phyloP scores from a whole-genome alignment of 257 asterid genomes.

The Paraleonurus japonicus region DNA sequence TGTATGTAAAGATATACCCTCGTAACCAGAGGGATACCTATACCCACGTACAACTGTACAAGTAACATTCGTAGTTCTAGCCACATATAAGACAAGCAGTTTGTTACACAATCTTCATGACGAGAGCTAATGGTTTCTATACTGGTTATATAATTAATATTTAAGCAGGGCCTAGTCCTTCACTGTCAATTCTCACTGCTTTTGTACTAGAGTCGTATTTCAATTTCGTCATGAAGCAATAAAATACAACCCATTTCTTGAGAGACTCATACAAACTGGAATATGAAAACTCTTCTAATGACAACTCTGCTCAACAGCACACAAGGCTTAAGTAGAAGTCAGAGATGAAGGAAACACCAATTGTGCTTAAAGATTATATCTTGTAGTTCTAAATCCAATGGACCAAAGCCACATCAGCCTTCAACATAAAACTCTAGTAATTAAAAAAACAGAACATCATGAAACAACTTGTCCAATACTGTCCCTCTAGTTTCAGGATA shows the following conservation, averaged over 20 bases:
- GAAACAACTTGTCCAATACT: background rate
- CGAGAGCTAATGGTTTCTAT: background rate
- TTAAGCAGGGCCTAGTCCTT: background rate
- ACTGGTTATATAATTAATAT: background rate
- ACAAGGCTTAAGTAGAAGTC: background rate
- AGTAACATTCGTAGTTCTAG: background rate
- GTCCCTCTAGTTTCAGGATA: background rate
- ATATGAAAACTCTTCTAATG: background rate
- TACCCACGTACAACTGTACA: background rate
- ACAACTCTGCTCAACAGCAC: background rate
- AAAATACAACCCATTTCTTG: background rate
- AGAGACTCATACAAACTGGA: background rate
- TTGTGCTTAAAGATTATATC: background rate
- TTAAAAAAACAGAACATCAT: background rate
- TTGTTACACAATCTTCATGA: background rate
- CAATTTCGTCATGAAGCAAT: conserved; percentile 2
- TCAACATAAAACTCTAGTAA: background rate
- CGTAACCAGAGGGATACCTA: background rate
- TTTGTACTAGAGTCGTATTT: background rate
- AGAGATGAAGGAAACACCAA: background rate
- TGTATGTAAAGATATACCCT: background rate
- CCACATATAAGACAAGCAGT: background rate
- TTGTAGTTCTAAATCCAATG: background rate
- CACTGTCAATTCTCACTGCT: background rate
- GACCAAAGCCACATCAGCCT: background rate